Conservation (phyloP, 176 grass and related monocot species). For the Cenchrus purpureus region DNA sequence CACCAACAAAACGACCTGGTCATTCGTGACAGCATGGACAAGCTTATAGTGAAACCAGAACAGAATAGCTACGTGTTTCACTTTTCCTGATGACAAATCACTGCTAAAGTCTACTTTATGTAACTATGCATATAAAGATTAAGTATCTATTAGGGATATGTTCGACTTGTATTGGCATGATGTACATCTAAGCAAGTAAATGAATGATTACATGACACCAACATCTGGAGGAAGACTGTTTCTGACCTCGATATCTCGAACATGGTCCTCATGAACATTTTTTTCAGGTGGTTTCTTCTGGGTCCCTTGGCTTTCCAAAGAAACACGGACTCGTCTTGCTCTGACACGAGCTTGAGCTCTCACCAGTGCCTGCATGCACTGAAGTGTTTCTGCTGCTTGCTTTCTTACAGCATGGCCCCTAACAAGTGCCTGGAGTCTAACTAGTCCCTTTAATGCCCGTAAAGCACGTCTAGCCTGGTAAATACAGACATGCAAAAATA, state of each 20-base stretch:
- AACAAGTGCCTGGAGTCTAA: constrained; percentile 94
- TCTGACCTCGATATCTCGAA: constrained; percentile 79
- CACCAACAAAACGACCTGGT: neutral
- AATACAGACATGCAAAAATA: constrained; percentile 18
- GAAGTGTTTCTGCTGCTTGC: constrained; percentile 96
- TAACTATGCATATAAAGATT: neutral
- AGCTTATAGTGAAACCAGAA: neutral
- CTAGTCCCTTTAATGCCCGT: constrained; percentile 86
- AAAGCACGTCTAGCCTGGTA: constrained; percentile 92
- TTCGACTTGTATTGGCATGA: neutral
- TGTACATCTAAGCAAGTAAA: constrained; percentile 15
- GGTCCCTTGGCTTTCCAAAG: constrained; percentile 86
- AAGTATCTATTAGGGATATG: neutral
- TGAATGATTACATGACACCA: constrained; percentile 4
- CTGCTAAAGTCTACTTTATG: neutral
- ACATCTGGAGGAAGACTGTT: constrained; percentile 20
- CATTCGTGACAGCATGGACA: neutral
- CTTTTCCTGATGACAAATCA: neutral
- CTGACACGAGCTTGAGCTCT: constrained; percentile 98
- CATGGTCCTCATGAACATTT: constrained; percentile 34
- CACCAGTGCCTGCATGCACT: constrained; percentile 94
- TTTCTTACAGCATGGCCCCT: constrained; percentile 98
- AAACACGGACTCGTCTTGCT: constrained; percentile 79
- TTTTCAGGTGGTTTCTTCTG: constrained; percentile 60
- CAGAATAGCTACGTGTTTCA: neutral